phyloP scores from a whole-genome alignment of 805 yeast genomes.

The Yamadazyma kitorensis region DNA sequence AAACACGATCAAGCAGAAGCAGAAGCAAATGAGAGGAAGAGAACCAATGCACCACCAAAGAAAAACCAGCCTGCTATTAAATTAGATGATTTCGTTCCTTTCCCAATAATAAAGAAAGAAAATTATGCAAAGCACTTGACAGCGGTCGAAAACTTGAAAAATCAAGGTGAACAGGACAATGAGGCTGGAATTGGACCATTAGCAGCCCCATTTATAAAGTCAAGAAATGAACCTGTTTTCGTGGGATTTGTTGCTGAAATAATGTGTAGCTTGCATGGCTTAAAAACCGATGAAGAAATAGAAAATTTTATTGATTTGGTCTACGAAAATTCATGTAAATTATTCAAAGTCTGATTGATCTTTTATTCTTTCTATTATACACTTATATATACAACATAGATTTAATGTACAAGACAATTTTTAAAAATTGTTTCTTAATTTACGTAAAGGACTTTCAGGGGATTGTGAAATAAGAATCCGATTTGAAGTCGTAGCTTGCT shows the following conservation, averaged over 20 bases:
- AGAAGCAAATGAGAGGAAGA: constrained; percentile 5
- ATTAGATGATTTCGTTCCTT: constrained; percentile 54
- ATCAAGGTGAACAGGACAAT: constrained; percentile 6
- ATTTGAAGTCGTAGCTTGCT: too few species aligned
- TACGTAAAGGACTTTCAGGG: too few species aligned
- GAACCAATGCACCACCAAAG: constrained; percentile 11
- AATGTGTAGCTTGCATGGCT: constrained; percentile 30
- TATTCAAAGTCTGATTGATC: constrained; percentile 19
- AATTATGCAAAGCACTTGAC: constrained; percentile 39
- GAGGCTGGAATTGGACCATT: constrained; percentile 25
- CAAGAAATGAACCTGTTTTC: constrained; percentile 90
- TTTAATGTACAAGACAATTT: too few species aligned
- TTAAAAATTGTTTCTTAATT: too few species aligned
- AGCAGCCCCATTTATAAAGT: constrained; percentile 58
- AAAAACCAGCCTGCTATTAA: constrained; percentile 21
- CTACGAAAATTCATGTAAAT: constrained; percentile 32
- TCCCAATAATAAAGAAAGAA: constrained; percentile 65
- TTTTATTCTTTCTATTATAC: constrained; percentile 8
- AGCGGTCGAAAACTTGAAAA: constrained; percentile 10
- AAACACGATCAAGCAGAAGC: constrained; percentile 8
- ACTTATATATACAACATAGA: constrained; percentile 5
- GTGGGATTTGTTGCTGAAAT: constrained; percentile 74
- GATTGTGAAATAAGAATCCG: too few species aligned
- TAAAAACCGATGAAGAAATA: constrained; percentile 25
- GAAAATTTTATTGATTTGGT: constrained; percentile 33